These are phyloP conservation scores for Ustilago nuda DNA, from an alignment of 1,284 basidiomycete species.

Conservation along the genomic window DNA sequence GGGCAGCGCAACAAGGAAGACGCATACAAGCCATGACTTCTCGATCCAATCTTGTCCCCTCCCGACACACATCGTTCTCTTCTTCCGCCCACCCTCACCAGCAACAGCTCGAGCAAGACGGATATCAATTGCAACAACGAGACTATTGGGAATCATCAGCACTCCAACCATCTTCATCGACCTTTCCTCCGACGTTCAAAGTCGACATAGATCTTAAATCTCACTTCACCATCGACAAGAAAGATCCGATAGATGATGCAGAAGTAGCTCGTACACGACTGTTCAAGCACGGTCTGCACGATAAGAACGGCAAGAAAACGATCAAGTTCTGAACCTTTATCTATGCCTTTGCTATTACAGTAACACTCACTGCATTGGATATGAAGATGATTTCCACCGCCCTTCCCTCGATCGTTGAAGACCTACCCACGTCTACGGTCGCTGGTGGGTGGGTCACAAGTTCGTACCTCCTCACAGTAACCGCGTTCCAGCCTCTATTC, in stretches of 20 bases:
- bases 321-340: conserved; percentile 49
- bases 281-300: conserved; percentile 35
- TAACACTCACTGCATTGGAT: conserved; percentile 43
- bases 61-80: conserved; percentile 4
- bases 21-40: conserved; percentile 16
- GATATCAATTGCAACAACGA: conserved; percentile 8
- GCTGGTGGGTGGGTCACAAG: conserved; percentile 55
- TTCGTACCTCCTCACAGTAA: conserved; percentile 51
- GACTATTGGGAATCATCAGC: conserved; percentile 29
- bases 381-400: conserved; percentile 61
- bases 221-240: conserved; percentile 5
- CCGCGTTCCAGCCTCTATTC: conserved; percentile 53
- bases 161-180: conserved; percentile 18
- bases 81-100: background rate
- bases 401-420: conserved; percentile 50
- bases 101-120: background rate
- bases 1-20: conserved; percentile 13
- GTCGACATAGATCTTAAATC: conserved; percentile 8
- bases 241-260: conserved; percentile 3
- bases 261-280: conserved; percentile 8
- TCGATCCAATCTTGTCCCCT: conserved; percentile 9
- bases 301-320: conserved; percentile 35
- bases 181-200: conserved; percentile 3
- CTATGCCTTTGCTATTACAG: conserved; percentile 35
- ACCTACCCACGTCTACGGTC: conserved; percentile 41